phyloP scores from a whole-genome alignment of 2,329 filamentous ascomycete genomes.

The Boeremia exigua region DNA sequence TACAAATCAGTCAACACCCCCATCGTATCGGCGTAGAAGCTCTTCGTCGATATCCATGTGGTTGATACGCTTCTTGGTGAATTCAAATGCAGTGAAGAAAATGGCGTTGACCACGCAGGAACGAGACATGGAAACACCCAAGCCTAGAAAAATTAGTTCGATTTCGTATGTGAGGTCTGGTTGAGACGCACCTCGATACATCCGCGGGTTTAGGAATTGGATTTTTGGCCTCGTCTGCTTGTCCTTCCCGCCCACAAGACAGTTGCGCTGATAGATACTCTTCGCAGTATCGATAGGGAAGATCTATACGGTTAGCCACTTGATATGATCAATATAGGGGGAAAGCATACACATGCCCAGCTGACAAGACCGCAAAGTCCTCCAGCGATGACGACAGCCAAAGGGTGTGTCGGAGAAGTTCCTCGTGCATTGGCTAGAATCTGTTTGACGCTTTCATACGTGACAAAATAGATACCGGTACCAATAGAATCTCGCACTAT shows the following conservation, averaged over 20 bases:
- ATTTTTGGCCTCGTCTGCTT: slow-evolving; percentile 68
- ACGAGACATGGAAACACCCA: slow-evolving; percentile 82
- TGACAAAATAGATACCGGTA: slow-evolving; percentile 86
- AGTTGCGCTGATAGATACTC: slow-evolving; percentile 83
- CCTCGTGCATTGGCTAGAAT: slow-evolving; percentile 77
- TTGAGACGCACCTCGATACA: slow-evolving; percentile 72
- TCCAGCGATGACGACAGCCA: slow-evolving; percentile 78
- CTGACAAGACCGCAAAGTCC: slow-evolving; percentile 83
- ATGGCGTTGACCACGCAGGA: slow-evolving; percentile 86
- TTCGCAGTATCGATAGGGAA: slow-evolving; percentile 79
- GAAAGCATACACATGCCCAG: slow-evolving; percentile 74
- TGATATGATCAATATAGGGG: too few relatives aligned
- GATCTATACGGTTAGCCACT: slow-evolving; percentile 46
- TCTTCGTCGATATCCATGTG: slow-evolving; percentile 47
- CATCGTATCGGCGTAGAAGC: slow-evolving; percentile 37
- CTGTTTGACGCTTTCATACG: slow-evolving; percentile 87
- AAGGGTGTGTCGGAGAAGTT: slow-evolving; percentile 75
- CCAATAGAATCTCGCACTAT: slow-evolving; percentile 81
- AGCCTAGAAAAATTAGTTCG: slow-evolving; percentile 44
- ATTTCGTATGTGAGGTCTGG: background rate
- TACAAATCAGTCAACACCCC: slow-evolving; percentile 10
- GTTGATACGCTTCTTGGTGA: slow-evolving; percentile 70
- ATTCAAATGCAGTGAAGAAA: slow-evolving; percentile 88
- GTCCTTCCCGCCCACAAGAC: slow-evolving; percentile 71
- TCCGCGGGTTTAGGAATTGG: slow-evolving; percentile 75